Evolutionary conservation across 2,329 filamentous ascomycete species (phyloP).

Genomic region (Clarireedia paspali): DNA sequence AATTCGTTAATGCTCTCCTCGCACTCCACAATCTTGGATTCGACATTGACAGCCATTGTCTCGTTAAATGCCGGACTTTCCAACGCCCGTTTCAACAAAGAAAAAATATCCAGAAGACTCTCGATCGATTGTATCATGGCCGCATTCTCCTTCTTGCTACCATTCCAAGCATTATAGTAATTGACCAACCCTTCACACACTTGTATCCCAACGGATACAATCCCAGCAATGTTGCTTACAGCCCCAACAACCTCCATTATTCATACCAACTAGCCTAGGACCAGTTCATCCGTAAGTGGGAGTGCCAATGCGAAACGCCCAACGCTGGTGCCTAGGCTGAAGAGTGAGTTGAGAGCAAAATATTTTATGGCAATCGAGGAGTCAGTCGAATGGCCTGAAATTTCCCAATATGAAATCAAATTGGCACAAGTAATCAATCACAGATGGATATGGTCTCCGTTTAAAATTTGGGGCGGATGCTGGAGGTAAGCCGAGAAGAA

Average conservation of each 20-base stretch:
- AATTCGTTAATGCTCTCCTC: slow-evolving; percentile 4
- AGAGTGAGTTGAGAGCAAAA: too few species aligned
- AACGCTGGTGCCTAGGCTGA: too few species aligned
- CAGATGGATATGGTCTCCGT: too few species aligned
- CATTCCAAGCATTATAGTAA: slow-evolving; percentile 6
- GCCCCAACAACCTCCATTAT: slow-evolving; percentile 2
- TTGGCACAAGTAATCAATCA: too few species aligned
- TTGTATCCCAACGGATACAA: slow-evolving; percentile 5
- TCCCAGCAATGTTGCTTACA: slow-evolving; percentile 6
- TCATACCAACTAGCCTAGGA: background rate
- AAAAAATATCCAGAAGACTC: background rate
- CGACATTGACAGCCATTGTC: background rate
- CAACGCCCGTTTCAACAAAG: background rate
- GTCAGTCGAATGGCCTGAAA: too few species aligned
- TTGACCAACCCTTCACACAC: slow-evolving; percentile 4
- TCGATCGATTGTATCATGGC: slow-evolving; percentile 3
- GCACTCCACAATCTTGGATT: slow-evolving; percentile 2
- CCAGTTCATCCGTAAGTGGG: too few species aligned
- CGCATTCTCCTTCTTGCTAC: slow-evolving; percentile 4
- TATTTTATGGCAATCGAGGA: too few species aligned
- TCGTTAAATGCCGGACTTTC: background rate
- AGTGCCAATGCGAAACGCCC: too few species aligned
- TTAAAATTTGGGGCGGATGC: too few species aligned
- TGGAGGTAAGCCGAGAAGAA: too few species aligned
- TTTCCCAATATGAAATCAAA: too few species aligned